These are phyloP conservation scores for Clarireedia monteithiana DNA, from an alignment of 2,329 filamentous ascomycete genomes.

Conservation along the genomic window DNA sequence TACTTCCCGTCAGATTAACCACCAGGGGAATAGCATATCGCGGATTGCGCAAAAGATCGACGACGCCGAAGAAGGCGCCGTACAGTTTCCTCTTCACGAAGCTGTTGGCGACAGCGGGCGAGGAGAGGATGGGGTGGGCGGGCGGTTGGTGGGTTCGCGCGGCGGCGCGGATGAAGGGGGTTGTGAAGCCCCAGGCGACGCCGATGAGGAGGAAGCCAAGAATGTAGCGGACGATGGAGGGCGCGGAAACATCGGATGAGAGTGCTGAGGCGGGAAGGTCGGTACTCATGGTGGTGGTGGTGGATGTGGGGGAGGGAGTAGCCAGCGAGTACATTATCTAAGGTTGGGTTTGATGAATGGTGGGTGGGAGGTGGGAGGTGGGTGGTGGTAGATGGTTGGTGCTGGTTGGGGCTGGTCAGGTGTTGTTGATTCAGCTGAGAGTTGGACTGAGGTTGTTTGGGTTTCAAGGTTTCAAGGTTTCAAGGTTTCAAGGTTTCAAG, in stretches of 20 bases:
- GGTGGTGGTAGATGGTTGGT: too few species aligned
- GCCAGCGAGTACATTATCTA: slow-evolving; percentile 3
- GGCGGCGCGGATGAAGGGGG: slow-evolving; percentile 82
- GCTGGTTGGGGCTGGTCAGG: not conserved
- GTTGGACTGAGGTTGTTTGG: not conserved
- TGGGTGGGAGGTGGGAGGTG: too few species aligned
- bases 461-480: too few species aligned
- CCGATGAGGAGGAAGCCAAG: slow-evolving; percentile 87
- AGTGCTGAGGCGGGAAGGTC: not conserved
- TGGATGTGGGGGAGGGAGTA: slow-evolving; percentile 3
- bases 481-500: too few species aligned
- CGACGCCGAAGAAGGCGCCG: slow-evolving; percentile 62
- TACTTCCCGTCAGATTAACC: slow-evolving; percentile 82
- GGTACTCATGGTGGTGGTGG: not conserved
- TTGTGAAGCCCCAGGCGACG: slow-evolving; percentile 87
- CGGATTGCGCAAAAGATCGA: slow-evolving; percentile 73
- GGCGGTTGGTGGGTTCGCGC: slow-evolving; percentile 66
- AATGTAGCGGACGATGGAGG: slow-evolving; percentile 69
- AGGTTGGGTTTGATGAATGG: not conserved
- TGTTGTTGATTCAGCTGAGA: not conserved
- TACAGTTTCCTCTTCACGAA: slow-evolving; percentile 56
- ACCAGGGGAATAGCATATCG: slow-evolving; percentile 78
- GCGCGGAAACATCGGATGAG: slow-evolving; percentile 20
- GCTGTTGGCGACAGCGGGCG: slow-evolving; percentile 44
- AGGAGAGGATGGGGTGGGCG: slow-evolving; percentile 45